Percentiles rank a stretch among this genome's conserved stretches.
These are phyloP conservation scores for Trichothecium sympodiale DNA, from an alignment of 2,329 filamentous ascomycete species.

Conservation along the genomic window DNA sequence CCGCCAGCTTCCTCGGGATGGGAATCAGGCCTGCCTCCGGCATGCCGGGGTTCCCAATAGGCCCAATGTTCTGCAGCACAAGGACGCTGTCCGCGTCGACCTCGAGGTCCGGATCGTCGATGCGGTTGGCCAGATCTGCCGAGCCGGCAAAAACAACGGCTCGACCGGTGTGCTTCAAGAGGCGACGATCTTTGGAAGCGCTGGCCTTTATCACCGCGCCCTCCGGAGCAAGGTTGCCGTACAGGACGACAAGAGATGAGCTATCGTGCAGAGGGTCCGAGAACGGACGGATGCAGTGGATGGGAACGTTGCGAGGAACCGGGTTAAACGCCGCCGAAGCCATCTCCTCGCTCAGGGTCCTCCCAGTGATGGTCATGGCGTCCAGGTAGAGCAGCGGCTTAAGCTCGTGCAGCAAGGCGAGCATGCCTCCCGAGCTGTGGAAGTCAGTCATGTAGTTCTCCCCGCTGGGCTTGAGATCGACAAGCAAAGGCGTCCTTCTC, in stretches of 20 bases:
- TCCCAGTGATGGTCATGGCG: conserved; percentile 74
- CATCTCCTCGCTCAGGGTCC: conserved; percentile 71
- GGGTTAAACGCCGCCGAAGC: conserved; percentile 53
- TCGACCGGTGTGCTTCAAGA: conserved; percentile 32
- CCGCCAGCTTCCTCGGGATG: conserved; percentile 66
- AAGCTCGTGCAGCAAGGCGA: conserved; percentile 68
- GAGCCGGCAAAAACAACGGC: conserved; percentile 62
- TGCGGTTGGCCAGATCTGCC: conserved; percentile 60
- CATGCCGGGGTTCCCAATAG: conserved; percentile 86
- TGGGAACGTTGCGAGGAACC: conserved; percentile 17
- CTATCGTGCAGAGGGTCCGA: conserved; percentile 54
- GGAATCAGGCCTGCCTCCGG: conserved; percentile 62
- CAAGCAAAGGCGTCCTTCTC: conserved; percentile 67
- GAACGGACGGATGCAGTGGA: conserved; percentile 54
- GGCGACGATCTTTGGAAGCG: conserved; percentile 61
- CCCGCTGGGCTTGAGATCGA: conserved; percentile 77
- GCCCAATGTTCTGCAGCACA: conserved; percentile 79
- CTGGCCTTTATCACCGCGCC: conserved; percentile 89
- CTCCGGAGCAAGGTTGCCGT: conserved; percentile 71
- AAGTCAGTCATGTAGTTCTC: conserved; percentile 86
- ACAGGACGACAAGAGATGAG: conserved; percentile 72
- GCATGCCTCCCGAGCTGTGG: conserved; percentile 78
- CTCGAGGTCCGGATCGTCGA: conserved; percentile 47
- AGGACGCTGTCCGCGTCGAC: conserved; percentile 52
- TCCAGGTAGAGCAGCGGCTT: conserved; percentile 65